Conservation (phyloP, 768 basidiomycete species). For the Jaapia argillacea region DNA sequence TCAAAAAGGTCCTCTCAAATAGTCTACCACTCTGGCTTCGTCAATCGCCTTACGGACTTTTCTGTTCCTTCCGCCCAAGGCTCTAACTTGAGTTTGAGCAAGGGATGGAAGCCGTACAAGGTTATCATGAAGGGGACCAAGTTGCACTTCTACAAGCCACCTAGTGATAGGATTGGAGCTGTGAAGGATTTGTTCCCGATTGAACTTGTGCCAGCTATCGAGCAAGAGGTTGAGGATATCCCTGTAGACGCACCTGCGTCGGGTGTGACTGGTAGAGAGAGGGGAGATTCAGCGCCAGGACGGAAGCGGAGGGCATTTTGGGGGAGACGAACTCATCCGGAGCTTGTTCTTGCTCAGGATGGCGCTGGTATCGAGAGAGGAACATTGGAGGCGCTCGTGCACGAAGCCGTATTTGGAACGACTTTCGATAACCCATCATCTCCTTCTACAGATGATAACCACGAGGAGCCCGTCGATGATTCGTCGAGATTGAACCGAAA, state of each 20-base stretch:
- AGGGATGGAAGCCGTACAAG: conserved; percentile 85
- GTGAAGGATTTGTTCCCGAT: conserved; percentile 72
- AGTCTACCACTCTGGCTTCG: conserved; percentile 62
- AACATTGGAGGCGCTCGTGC: conserved; percentile 68
- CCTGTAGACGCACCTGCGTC: conserved; percentile 15
- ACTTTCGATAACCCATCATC: conserved; percentile 29
- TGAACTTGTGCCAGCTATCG: conserved; percentile 41
- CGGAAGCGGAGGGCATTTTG: conserved; percentile 66
- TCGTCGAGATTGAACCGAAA: conserved; percentile 10
- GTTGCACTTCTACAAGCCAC: conserved; percentile 79
- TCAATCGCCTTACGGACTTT: conserved; percentile 57
- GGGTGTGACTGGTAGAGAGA: conserved; percentile 21
- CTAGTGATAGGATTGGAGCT: conserved; percentile 50
- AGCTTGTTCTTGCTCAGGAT: conserved; percentile 36
- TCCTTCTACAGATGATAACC: no score
- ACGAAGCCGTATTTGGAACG: conserved; percentile 76
- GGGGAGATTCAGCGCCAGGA: conserved; percentile 19
- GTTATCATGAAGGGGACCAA: conserved; percentile 78
- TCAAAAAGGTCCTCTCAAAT: conserved; percentile 68
- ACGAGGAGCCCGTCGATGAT: conserved; percentile 9
- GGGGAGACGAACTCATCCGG: conserved; percentile 69
- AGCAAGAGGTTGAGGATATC: conserved; percentile 36
- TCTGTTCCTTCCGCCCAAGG: neutral
- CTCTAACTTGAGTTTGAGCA: conserved; percentile 30
- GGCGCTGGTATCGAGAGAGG: conserved; percentile 43